Evolutionary conservation across 1,284 basidiomycete genomes (phyloP).

Genomic region (Veloboletus limbatus): DNA sequence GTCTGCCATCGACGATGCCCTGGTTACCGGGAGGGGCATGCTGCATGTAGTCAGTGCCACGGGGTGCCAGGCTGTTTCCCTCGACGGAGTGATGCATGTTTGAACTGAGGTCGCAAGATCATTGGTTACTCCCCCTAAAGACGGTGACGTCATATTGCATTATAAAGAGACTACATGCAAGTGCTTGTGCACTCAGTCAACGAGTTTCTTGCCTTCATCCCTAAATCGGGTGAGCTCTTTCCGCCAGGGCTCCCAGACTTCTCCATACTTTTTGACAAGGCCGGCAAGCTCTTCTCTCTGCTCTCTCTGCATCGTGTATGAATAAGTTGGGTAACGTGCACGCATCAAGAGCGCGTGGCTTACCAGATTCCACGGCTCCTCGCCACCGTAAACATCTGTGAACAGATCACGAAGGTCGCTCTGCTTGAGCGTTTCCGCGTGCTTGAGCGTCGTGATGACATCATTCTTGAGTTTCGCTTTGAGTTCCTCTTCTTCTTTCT

Average conservation of each 20-base stretch:
- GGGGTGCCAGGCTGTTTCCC: slow-evolving; percentile 20
- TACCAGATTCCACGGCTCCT: slow-evolving; percentile 83
- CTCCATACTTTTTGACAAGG: slow-evolving; percentile 82
- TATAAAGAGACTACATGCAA: slow-evolving; percentile 9
- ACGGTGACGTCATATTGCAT: slow-evolving; percentile 15
- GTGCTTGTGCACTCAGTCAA: slow-evolving; percentile 20
- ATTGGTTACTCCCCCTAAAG: not conserved
- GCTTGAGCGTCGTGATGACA: slow-evolving; percentile 77
- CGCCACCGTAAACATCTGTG: slow-evolving; percentile 83
- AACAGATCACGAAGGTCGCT: slow-evolving; percentile 79
- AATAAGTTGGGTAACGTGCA: not conserved
- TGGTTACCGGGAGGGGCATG: slow-evolving; percentile 23
- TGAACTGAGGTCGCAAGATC: not conserved
- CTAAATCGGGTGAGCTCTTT: slow-evolving; percentile 80
- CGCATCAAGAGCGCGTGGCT: slow-evolving; percentile 35
- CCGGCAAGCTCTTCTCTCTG: slow-evolving; percentile 77
- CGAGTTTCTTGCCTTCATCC: slow-evolving; percentile 66
- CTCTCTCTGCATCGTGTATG: slow-evolving; percentile 54
- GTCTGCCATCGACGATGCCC: slow-evolving; percentile 26
- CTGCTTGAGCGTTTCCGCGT: slow-evolving; percentile 71
- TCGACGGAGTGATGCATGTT: slow-evolving; percentile 15
- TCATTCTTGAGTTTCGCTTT: slow-evolving; percentile 68
- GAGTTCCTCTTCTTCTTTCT: slow-evolving; percentile 69
- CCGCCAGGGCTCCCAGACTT: slow-evolving; percentile 81
- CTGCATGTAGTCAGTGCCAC: slow-evolving; percentile 17